Percentiles rank a stretch among this genome's conserved stretches.
Conservation (phyloP, 2,329 filamentous ascomycete genomes). For the Diplodia scrobiculata region DNA sequence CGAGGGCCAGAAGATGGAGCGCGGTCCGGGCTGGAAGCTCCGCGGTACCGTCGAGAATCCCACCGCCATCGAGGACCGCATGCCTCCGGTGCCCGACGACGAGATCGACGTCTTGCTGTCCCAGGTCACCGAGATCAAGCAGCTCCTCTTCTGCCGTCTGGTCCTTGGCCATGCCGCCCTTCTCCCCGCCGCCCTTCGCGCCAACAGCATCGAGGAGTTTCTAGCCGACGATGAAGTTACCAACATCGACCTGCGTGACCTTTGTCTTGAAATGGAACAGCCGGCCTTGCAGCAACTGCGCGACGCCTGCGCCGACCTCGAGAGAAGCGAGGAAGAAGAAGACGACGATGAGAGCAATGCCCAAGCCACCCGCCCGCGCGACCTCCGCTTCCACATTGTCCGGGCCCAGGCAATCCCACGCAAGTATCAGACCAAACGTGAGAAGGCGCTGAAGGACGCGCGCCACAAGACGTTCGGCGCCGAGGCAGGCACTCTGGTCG, state of each 20-base stretch:
- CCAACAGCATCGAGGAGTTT: constrained; percentile 52
- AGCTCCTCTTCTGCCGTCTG: constrained; percentile 53
- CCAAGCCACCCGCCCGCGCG: not conserved
- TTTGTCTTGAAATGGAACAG: constrained; percentile 53
- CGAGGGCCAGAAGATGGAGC: constrained; percentile 45
- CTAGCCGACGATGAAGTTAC: constrained; percentile 49
- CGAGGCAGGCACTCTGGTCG: constrained; percentile 35
- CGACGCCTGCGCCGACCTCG: constrained; percentile 56
- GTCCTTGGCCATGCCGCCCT: constrained; percentile 52
- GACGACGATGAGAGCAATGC: constrained; percentile 38
- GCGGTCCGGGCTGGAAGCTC: constrained; percentile 41
- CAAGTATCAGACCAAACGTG: constrained; percentile 39
- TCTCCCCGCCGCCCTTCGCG: constrained; percentile 50
- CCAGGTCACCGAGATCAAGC: constrained; percentile 55
- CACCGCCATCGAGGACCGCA: constrained; percentile 38
- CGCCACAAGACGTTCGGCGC: constrained; percentile 29
- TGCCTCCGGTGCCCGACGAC: constrained; percentile 46
- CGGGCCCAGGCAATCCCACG: constrained; percentile 30
- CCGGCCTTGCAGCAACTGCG: constrained; percentile 54
- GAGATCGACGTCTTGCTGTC: constrained; percentile 49
- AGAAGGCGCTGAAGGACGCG: constrained; percentile 38
- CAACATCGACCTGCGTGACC: constrained; percentile 49
- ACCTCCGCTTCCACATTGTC: not conserved
- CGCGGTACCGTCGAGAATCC: constrained; percentile 41
- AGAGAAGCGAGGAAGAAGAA: constrained; percentile 46